phyloP scores from a whole-genome alignment of 2,329 filamentous ascomycete species.

The Tothia fuscella region DNA sequence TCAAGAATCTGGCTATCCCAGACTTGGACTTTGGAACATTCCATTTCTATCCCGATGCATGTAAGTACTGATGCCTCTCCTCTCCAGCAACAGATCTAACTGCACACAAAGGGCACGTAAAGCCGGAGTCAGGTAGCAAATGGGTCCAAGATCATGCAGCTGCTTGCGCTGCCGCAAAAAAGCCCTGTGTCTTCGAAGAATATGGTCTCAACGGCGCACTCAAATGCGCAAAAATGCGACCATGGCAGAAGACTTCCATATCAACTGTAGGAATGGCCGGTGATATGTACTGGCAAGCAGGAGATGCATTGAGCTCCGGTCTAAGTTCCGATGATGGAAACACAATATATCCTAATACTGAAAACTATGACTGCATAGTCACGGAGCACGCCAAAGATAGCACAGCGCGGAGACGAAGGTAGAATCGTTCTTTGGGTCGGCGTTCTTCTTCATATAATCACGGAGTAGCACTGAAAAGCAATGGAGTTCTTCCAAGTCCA shows the following conservation, averaged over 20 bases:
- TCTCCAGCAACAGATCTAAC: background rate
- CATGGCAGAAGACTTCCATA: constrained; percentile 22
- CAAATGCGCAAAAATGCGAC: constrained; percentile 9
- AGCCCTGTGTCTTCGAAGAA: constrained; percentile 30
- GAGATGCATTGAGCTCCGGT: constrained; percentile 17
- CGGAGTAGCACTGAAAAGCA: too few relatives aligned
- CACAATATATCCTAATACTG: constrained; percentile 20
- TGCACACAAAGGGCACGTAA: constrained; percentile 13
- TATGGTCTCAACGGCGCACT: constrained; percentile 21
- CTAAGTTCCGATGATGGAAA: constrained; percentile 21
- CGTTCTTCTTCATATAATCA: too few relatives aligned
- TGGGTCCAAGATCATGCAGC: constrained; percentile 37
- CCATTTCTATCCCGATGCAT: constrained; percentile 39
- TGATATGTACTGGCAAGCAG: constrained; percentile 25
- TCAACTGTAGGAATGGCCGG: constrained; percentile 19
- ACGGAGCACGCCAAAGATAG: background rate
- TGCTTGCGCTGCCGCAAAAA: constrained; percentile 25
- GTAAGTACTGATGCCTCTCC: constrained; percentile 19
- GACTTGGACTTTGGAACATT: constrained; percentile 46
- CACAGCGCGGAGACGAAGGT: too few relatives aligned
- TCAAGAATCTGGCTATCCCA: constrained; percentile 37
- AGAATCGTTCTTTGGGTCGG: too few relatives aligned
- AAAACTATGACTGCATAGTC: constrained; percentile 23
- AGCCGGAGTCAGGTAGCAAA: constrained; percentile 31
- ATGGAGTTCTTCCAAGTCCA: too few relatives aligned